Evolutionary conservation across 257 asterid genomes (phyloP), one percentile per base, ranked within the genome.

Genomic region (Solanum ossicruentum): DNA sequence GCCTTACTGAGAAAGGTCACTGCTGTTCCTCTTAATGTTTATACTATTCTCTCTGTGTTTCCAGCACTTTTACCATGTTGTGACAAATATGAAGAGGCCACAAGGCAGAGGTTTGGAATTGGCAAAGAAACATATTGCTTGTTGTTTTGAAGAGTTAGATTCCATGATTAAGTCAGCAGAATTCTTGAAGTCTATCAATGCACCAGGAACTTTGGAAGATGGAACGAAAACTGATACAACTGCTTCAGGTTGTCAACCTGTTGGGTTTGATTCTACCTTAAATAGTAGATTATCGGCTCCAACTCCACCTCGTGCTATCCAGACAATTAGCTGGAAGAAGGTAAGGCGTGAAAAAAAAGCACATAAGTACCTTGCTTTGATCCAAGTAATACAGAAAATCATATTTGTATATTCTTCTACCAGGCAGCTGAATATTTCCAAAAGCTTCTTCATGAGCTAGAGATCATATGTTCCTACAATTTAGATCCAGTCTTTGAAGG

Each of bases 81-180:
- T 95, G 52, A 91, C 92, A 66, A 92, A 94, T 80, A 88, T 94
- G 97, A 90, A 97, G 97, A 91, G 93, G 87, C 97, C 97, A 87
- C 98, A 95, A 92, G 99, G 99, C 86, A 95, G 89, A 97, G 99
- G 98, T 63, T 87, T 97, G 91, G 98, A 97, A 90, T 89, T 95
- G 89, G 98, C 99, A n/a, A 93, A 93, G 91, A 97, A 95, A 84
- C 99, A 97, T 87, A 90, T 95, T 21, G 72, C 84, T 73, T 91
- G 93, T 85, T 94, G 98, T 91, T 90, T 91, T 88, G 85, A 90
- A 54, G 99, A 97, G 95, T 91, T 97, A 65, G 98, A 95, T 88
- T 88, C 92, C 87, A 94, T 94, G 94, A 95, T 92, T 86, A 90
- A 90, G 86, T 89, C 91, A 26, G 97, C 85, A 88, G 95, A 92